Conservation (phyloP, 192 early-diverging fungal species). For the Geranomyces variabilis region DNA sequence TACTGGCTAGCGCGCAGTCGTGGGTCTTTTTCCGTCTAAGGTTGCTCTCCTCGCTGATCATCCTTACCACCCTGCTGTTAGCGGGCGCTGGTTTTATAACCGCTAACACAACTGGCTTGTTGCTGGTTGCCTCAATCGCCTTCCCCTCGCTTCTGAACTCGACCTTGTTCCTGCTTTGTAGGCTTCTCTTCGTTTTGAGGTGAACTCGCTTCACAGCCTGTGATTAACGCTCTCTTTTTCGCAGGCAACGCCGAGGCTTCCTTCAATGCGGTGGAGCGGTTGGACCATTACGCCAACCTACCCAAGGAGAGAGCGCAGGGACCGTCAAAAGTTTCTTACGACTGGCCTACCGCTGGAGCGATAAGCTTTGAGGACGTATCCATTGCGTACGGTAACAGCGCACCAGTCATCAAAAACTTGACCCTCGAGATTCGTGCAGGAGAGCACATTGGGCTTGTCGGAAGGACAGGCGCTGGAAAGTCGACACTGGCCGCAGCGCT, state of each 20-base stretch:
- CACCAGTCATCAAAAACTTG: conserved; percentile 71
- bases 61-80: conserved; percentile 9
- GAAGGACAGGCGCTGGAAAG: conserved; percentile 58
- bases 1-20: background rate
- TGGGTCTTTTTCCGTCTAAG: conserved; percentile 36
- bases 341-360: conserved; percentile 45
- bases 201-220: too few species aligned
- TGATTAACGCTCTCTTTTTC: too few species aligned
- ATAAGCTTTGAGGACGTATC: conserved; percentile 65
- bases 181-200: too few species aligned
- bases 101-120: background rate
- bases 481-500: conserved; percentile 45
- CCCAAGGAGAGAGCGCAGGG: conserved; percentile 44
- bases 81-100: conserved; percentile 4
- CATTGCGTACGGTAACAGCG: conserved; percentile 55
- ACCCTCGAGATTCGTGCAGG: conserved; percentile 68
- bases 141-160: background rate
- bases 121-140: conserved; percentile 21
- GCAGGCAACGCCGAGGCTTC: conserved; percentile 4
- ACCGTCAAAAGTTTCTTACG: conserved; percentile 31
- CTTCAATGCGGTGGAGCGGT: conserved; percentile 58
- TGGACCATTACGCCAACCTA: conserved; percentile 52
- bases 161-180: background rate
- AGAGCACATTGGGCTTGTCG: conserved; percentile 59
- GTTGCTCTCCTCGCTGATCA: background rate